Base-by-base conservation (phyloP, 108 stramenopile genomes). In the Skeletonema marinoi region DNA sequence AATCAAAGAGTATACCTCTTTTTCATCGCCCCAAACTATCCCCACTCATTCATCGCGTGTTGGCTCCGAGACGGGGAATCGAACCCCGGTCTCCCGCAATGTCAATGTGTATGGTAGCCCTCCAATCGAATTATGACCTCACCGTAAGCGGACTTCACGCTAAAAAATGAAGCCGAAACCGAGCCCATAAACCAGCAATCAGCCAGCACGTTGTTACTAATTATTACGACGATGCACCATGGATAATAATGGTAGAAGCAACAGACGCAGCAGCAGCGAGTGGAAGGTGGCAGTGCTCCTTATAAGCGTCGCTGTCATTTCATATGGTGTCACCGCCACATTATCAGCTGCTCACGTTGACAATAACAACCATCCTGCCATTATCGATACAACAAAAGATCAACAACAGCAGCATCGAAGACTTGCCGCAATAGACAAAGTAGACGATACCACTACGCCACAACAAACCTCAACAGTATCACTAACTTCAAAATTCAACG, bases 71-170 rank as follows among this genome's bases (percentile, higher is more conserved):
- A 90, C 89, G 77, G 90, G 93, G 93, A 94, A 94, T 94, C 89
- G 93, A 94, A 94, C 92, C 92, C 94, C 88, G 94, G 94, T 93
- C 94, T 93, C 94, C 92, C 92, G 94, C 92, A n/a, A n/a, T n/a
- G n/a, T 25, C 25, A 25, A 25, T 25, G n/a, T 25, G 25, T 25
- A n/a, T n/a, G n/a, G 25, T 25, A 25, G 25, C 25, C 25, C 25
- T 25, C 25, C 25, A 25, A 25, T 25, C 25, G 25, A 25, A 25
- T 25, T 25, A 25, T 25, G 25, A 25, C 25, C 25, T 25, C 25
- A 25, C 25, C 25, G 0, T 0, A 25, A n/a, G 25, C 25, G 0
- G 25, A 25, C 25, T 25, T 25, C 25, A 25, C 25, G 25, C 25
- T 25, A 25, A 25, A 25, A 25, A 25, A n/a, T 25, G 25, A 25